These are phyloP conservation scores for Quercus wislizeni DNA, from an alignment of 306 rosid genomes.

Conservation along the genomic window DNA sequence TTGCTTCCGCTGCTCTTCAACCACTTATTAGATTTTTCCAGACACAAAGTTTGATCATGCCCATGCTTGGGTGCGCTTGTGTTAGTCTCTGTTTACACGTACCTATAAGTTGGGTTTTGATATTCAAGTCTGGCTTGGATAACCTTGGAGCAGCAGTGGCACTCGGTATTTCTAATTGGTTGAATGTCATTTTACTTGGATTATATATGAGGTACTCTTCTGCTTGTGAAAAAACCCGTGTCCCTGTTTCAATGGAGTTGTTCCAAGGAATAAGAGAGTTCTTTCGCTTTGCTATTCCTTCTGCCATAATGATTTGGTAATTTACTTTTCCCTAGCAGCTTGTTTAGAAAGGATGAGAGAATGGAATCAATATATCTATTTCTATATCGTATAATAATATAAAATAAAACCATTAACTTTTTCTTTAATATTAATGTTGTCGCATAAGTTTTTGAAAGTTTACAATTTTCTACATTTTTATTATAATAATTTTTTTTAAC, in stretches of 20 bases:
- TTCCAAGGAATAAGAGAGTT: constrained; percentile 56
- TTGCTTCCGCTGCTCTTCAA: constrained; percentile 61
- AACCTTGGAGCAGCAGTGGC: constrained; percentile 78
- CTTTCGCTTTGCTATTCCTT: constrained; percentile 65
- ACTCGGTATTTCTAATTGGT: constrained; percentile 62
- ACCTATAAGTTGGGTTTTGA: constrained; percentile 68
- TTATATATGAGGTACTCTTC: constrained; percentile 57
- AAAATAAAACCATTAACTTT: too few species aligned
- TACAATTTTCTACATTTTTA: too few species aligned
- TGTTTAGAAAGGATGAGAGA: too few species aligned
- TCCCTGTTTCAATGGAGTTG: constrained; percentile 49
- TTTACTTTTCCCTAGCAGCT: not conserved
- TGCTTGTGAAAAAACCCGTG: constrained; percentile 47
- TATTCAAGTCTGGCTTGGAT: constrained; percentile 46
- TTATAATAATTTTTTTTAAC: too few species aligned
- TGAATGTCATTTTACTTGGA: constrained; percentile 53
- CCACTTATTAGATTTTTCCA: constrained; percentile 62
- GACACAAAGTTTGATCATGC: constrained; percentile 61
- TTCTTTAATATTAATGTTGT: too few species aligned
- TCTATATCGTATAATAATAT: too few species aligned
- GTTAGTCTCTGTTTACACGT: constrained; percentile 42
- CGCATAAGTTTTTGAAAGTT: too few species aligned
- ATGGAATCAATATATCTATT: too few species aligned
- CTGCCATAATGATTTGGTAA: constrained; percentile 82
- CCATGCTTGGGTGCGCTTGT: constrained; percentile 53